These are phyloP conservation scores for Zoysia japonica DNA, from an alignment of 176 grass and related monocot species.

Conservation along the genomic window DNA sequence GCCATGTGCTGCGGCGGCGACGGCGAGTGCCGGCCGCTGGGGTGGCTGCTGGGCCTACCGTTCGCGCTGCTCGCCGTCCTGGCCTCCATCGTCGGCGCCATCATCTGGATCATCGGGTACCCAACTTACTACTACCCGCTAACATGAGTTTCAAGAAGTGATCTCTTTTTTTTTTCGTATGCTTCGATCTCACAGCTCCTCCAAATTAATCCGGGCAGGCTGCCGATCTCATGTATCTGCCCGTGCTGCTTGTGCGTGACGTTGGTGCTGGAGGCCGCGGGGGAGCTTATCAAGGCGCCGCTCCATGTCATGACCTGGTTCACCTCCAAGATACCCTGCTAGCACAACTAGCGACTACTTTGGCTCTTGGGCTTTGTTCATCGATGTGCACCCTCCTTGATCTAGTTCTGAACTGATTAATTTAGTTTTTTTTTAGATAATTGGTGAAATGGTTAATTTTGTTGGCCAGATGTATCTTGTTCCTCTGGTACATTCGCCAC, in stretches of 20 bases:
- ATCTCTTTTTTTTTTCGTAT: neutral
- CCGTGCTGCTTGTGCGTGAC: constrained; percentile 78
- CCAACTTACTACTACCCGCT: neutral
- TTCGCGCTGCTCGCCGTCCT: constrained; percentile 76
- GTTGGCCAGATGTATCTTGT: neutral
- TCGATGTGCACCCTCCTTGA: neutral
- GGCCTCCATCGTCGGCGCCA: constrained; percentile 65
- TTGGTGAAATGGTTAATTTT: neutral
- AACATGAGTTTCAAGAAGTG: neutral
- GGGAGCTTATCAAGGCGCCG: constrained; percentile 72
- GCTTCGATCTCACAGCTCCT: neutral
- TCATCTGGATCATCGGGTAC: constrained; percentile 80
- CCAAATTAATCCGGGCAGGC: constrained; percentile 1
- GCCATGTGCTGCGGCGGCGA: constrained; percentile 48
- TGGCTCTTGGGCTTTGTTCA: neutral
- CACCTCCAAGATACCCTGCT: constrained; percentile 76
- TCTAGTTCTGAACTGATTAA: neutral
- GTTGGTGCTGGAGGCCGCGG: constrained; percentile 62
- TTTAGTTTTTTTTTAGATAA: neutral
- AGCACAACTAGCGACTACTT: neutral
- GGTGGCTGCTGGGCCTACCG: constrained; percentile 64
- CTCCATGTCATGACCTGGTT: constrained; percentile 83
- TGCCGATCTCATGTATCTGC: constrained; percentile 77
- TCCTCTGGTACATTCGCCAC: neutral
- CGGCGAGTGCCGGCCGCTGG: constrained; percentile 64